Conservation (phyloP, 2,329 filamentous ascomycete genomes). For the Penicillium capsulatum region DNA sequence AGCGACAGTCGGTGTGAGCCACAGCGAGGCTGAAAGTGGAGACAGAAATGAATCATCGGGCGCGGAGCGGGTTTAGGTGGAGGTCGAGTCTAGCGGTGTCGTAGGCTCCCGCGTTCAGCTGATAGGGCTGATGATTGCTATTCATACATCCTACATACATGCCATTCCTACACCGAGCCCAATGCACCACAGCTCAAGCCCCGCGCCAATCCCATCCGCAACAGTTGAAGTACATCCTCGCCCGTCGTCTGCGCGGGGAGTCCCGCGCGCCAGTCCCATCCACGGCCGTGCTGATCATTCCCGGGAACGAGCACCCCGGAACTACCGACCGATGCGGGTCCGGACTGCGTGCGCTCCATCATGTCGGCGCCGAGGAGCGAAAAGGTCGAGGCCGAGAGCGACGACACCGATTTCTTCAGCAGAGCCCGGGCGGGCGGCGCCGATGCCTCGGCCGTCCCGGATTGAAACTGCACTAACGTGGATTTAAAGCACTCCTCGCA, state of each 20-base stretch:
- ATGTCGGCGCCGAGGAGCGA: slow-evolving; percentile 71
- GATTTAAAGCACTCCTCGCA: slow-evolving; percentile 76
- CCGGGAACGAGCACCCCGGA: slow-evolving; percentile 48
- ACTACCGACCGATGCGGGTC: slow-evolving; percentile 48
- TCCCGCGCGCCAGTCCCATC: slow-evolving; percentile 68
- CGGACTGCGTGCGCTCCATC: slow-evolving; percentile 48
- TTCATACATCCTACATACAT: too few species aligned
- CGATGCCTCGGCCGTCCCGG: slow-evolving; percentile 25
- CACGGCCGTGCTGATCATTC: slow-evolving; percentile 46
- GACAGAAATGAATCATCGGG: slow-evolving; percentile 6
- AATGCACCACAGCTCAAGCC: slow-evolving; percentile 55
- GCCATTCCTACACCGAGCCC: slow-evolving; percentile 18
- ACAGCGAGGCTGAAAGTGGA: slow-evolving; percentile 11
- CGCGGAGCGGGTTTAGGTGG: neutral
- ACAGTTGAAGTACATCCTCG: slow-evolving; percentile 64
- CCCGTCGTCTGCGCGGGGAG: slow-evolving; percentile 57
- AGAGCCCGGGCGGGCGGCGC: slow-evolving; percentile 56
- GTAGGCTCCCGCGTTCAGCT: slow-evolving; percentile 24
- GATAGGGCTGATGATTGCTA: slow-evolving; percentile 2
- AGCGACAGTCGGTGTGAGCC: slow-evolving; percentile 19
- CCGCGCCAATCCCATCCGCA: slow-evolving; percentile 69
- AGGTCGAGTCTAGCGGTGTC: neutral
- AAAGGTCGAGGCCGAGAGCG: slow-evolving; percentile 56
- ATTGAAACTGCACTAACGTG: slow-evolving; percentile 66
- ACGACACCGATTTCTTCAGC: slow-evolving; percentile 60